Evolutionary conservation across 805 yeast species (phyloP), one percentile per base, ranked within the genome.

Genomic region (Naumovozyma castellii): DNA sequence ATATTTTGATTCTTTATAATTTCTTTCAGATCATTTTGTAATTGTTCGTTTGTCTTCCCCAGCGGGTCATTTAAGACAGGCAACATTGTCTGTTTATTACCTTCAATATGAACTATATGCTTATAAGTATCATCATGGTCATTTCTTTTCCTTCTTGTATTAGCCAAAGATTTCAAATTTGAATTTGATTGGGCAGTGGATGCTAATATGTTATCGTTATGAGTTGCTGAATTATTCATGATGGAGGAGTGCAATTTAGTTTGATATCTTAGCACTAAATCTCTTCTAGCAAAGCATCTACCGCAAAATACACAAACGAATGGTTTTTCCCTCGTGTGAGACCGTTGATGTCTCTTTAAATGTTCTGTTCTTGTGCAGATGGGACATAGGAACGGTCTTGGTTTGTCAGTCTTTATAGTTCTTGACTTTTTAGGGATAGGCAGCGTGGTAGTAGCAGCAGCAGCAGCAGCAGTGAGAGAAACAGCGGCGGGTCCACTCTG

Each of bases 261-360:
- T 65, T 86, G 95, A 66, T 92, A 98, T 44, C 98, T 73, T 40
- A 92, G 70, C 20, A 92, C 86, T 56, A 83, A 69, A 57, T 83
- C 90, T 41, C 97, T 67, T 41, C 98, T 69, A 3, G 97, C 97
- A 66, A 92, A 90, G 56, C 95, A 84, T 37, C 97, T 76, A 27
- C 95, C 97, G 62, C 97, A 90, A 6, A 88, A 88, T 2, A 94
- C 94, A 64, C 98, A 90, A 57, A 85, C 92, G 65, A 82, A 90
- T 1, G 97, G 97, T 58, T 87, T 87, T 62, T 88, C 97, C 59
- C 88, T 85, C 8, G 98, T 90, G 59, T 90, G 98, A 0, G 94
- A 80, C 32, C 97, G 68, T 52, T 87, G 94, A 57, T 90, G 98
- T 42, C 98, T 78, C 61, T 84, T 87, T 54, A 92, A 70, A 62